Percentiles rank a stretch among this genome's conserved stretches.
Conservation (phyloP, 225 moss, liverwort and hornwort species). For the Marchantia paleacea region DNA sequence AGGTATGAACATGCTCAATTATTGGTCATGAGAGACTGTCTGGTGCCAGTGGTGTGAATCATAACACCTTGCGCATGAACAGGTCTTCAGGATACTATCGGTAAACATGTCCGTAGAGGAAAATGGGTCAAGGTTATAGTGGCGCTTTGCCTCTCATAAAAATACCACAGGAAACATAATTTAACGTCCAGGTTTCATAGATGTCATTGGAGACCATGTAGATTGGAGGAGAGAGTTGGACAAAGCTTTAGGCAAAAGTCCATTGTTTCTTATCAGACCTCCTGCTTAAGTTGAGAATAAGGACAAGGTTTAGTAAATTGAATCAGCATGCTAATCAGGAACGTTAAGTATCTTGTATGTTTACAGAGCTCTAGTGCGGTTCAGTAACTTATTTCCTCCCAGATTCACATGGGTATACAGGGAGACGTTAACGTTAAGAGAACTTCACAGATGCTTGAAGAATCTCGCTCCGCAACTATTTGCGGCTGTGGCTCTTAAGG, state of each 20-base stretch:
- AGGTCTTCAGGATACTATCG: neutral
- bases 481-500: neutral
- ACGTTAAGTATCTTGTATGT: conserved; percentile 11
- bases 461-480: neutral
- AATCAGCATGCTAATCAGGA: conserved; percentile 14
- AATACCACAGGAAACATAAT: conserved; percentile 2
- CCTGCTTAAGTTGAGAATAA: conserved; percentile 15
- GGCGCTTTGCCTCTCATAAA: neutral
- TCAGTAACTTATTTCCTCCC: neutral
- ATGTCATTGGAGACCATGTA: neutral
- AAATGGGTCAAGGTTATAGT: conserved; percentile 5
- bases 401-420: conserved; percentile 7
- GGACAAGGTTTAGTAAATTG: conserved; percentile 14
- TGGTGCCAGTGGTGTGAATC: conserved; percentile 2
- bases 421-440: neutral
- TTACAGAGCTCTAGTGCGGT: neutral
- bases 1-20: conserved; percentile 18
- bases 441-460: conserved; percentile 10
- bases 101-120: neutral
- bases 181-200: conserved; percentile 12
- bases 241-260: neutral
- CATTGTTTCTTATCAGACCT: conserved; percentile 8
- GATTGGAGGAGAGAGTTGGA: conserved; percentile 10
- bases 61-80: conserved; percentile 1
- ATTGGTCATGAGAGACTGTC: conserved; percentile 2